Evolutionary conservation across 2,329 filamentous ascomycete species (phyloP).

Genomic region (Sarocladium brachiariae): DNA sequence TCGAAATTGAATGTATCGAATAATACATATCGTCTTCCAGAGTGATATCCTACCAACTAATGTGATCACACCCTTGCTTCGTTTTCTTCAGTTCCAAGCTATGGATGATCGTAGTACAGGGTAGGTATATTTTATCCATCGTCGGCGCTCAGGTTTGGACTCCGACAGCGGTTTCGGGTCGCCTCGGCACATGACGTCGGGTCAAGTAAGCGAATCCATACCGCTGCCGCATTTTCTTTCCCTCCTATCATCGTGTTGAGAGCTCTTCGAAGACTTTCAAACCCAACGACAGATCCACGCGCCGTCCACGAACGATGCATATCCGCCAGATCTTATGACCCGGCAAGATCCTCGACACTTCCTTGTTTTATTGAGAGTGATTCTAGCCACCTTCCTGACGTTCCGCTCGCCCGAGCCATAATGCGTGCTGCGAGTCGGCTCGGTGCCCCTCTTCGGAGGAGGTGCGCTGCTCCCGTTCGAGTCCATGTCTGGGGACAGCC

Average conservation of each 20-base stretch:
- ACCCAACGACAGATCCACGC: not conserved
- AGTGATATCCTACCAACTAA: too few relatives aligned
- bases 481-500: not conserved
- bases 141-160: slow-evolving; percentile 4
- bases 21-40: too few relatives aligned
- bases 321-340: not conserved
- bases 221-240: not conserved
- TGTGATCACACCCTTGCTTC: too few relatives aligned
- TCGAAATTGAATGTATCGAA: too few relatives aligned
- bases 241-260: not conserved
- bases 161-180: not conserved
- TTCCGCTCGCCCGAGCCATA: not conserved
- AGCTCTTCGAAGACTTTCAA: not conserved
- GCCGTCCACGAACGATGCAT: not conserved
- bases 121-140: too few relatives aligned
- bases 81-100: not conserved
- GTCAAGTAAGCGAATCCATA: not conserved
- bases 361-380: not conserved
- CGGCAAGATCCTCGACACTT: not conserved
- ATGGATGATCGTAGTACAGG: not conserved
- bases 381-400: not conserved
- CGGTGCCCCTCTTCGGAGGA: slow-evolving; percentile 9
- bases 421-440: slow-evolving; percentile 6
- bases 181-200: slow-evolving; percentile 7
- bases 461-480: slow-evolving; percentile 2